A percentile compares a stretch with the other conserved stretches of the same genome.
Evolutionary conservation across 1,284 basidiomycete species (phyloP).

Genomic region (Irpex rosettiformis): DNA sequence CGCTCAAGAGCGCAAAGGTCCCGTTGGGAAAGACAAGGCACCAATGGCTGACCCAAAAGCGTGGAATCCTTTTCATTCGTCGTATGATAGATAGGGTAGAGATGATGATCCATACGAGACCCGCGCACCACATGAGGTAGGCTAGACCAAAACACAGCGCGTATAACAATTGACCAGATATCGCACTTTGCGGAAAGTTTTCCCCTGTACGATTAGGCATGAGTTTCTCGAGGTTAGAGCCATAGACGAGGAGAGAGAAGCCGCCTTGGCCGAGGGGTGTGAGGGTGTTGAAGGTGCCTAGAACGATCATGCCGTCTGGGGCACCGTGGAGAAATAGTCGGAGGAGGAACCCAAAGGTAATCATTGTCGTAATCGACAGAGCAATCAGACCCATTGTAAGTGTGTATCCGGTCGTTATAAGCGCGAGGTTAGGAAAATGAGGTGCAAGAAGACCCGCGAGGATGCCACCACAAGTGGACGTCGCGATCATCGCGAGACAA

Average conservation of each 20-base stretch:
- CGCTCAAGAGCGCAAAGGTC: slow-evolving; percentile 38
- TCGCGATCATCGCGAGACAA: slow-evolving; percentile 53
- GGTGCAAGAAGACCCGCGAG: slow-evolving; percentile 37
- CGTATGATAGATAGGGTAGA: slow-evolving; percentile 29
- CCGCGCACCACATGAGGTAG: slow-evolving; percentile 38
- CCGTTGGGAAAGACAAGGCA: slow-evolving; percentile 42
- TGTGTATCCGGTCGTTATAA: slow-evolving; percentile 40
- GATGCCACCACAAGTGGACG: slow-evolving; percentile 49
- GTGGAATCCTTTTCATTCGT: slow-evolving; percentile 20
- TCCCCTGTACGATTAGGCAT: slow-evolving; percentile 29
- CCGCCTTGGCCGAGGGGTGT: slow-evolving; percentile 37
- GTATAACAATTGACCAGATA: slow-evolving; percentile 30
- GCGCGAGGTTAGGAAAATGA: slow-evolving; percentile 36
- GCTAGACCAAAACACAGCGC: slow-evolving; percentile 33
- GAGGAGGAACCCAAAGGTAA: slow-evolving; percentile 35
- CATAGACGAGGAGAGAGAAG: slow-evolving; percentile 48
- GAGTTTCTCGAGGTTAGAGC: slow-evolving; percentile 34
- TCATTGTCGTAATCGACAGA: slow-evolving; percentile 40
- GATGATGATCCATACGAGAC: slow-evolving; percentile 36
- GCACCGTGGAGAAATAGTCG: slow-evolving; percentile 35
- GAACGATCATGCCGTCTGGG: slow-evolving; percentile 18
- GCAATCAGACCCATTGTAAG: slow-evolving; percentile 46
- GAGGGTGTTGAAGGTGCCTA: slow-evolving; percentile 13
- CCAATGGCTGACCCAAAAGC: slow-evolving; percentile 38
- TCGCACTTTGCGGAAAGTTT: slow-evolving; percentile 21